Percentiles rank a stretch among this genome's conserved stretches.
Conservation (phyloP, 805 yeast species). For the Candida mattraensis region DNA sequence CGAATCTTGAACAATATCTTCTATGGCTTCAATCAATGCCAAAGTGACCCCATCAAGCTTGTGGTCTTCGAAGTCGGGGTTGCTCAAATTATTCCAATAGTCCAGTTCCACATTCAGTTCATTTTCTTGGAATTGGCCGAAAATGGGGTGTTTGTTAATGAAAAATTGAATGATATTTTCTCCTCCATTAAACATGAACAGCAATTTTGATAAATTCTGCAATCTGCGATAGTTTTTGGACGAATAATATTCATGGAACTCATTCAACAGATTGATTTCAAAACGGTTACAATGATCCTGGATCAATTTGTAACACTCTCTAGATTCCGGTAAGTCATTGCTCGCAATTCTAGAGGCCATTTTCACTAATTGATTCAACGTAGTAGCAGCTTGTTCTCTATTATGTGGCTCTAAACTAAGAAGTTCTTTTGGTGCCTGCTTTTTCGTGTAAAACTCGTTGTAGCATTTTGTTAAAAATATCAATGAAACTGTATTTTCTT, state of each 20-base stretch:
- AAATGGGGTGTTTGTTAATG: constrained; percentile 74
- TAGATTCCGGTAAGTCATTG: constrained; percentile 46
- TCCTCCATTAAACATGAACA: constrained; percentile 83
- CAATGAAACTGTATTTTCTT: constrained; percentile 71
- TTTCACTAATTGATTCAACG: constrained; percentile 62
- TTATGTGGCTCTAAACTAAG: constrained; percentile 38
- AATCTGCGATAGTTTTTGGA: constrained; percentile 67
- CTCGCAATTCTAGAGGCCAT: constrained; percentile 65
- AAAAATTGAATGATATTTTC: constrained; percentile 77
- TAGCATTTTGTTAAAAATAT: constrained; percentile 75
- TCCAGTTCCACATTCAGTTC: constrained; percentile 29
- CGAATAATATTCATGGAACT: constrained; percentile 73
- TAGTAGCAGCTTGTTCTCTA: constrained; percentile 57
- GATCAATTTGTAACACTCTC: constrained; percentile 43
- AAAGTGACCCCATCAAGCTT: constrained; percentile 54
- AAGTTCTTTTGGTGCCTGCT: constrained; percentile 52
- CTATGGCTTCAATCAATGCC: constrained; percentile 53
- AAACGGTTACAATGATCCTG: constrained; percentile 72
- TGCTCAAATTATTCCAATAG: constrained; percentile 59
- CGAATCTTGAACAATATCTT: constrained; percentile 53
- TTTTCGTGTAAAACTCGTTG: constrained; percentile 67
- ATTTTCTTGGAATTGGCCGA: constrained; percentile 46
- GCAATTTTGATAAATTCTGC: constrained; percentile 72
- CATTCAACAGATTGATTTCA: constrained; percentile 68
- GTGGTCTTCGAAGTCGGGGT: constrained; percentile 52